Base-by-base conservation (phyloP, 1,284 basidiomycete genomes). In the Boletellus dicymbophilus region DNA sequence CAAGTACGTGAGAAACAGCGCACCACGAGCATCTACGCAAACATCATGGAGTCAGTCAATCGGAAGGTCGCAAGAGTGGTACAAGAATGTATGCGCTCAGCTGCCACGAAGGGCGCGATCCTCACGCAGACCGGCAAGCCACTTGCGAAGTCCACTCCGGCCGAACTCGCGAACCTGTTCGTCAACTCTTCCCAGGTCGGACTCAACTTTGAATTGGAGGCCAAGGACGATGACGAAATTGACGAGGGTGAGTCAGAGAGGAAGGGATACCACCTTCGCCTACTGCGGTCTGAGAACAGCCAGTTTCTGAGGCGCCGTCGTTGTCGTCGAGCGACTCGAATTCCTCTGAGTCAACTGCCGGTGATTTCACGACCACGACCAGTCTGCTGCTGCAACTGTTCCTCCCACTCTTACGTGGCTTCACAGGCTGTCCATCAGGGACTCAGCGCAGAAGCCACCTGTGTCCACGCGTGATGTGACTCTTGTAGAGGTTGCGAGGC, bases 71-170 rank as follows among this genome's bases (percentile, higher is more conserved):
- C 63, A 11, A 66, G 72, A 21, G 58, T 66, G 0, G 37, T 54
- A 20, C 58, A 59, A 51, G 62, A 70, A 36, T 56, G 62, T 21
- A 61, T 70, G 20, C 78, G 78, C 2, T 87, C 85, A n/a, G n/a
- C n/a, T 2, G 88, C 89, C 0, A 92, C 92, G 90, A 88, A 88
- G 63, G 89, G 89, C 4, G 84, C 91, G 30, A 76, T 92, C 33
- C 72, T 90, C 30, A 90, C 89, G 0, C 72, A 80, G 3, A 90
- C 88, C 0, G 89, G 89, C 6, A 81, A 89, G 61, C 71, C 75
- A 0, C 72, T 92, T 5, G 73, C 79, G 5, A 91, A 88, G 12
- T 89, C 89, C 1, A 75, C 78, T 2, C 84, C 84, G 0, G 72
- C 75, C 0, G 84, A 84, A 61, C 73, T 89, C 2, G 76, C 77